phyloP scores from a whole-genome alignment of 768 basidiomycete species.

The Gloeopeniophorella convolvens region DNA sequence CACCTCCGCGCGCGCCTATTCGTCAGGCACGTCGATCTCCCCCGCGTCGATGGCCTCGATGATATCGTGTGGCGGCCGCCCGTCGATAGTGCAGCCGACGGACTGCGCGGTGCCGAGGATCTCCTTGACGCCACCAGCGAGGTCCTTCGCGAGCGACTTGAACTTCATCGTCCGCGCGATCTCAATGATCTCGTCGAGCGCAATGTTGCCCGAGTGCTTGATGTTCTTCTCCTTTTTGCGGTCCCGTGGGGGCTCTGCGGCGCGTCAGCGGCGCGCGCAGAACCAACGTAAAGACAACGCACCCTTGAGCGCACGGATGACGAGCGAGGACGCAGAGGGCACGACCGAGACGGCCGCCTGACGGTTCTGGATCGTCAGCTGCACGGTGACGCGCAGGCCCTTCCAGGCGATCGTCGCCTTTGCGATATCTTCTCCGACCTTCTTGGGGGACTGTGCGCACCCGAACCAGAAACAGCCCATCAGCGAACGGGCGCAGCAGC shows the following conservation, averaged over 20 bases:
- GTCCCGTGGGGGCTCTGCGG: constrained; percentile 92
- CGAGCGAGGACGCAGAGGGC: constrained; percentile 93
- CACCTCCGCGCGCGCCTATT: constrained; percentile 40
- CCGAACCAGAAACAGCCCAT: constrained; percentile 10
- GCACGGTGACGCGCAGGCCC: constrained; percentile 97
- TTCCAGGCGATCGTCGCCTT: constrained; percentile 99
- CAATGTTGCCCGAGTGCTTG: constrained; percentile 92
- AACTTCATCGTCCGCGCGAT: constrained; percentile 94
- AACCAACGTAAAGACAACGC: constrained; percentile 22
- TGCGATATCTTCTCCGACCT: constrained; percentile 99
- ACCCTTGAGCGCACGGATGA: constrained; percentile 99
- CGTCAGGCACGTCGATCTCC: constrained; percentile 80
- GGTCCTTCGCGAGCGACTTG: constrained; percentile 90
- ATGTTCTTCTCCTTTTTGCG: constrained; percentile 99
- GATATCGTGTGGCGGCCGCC: constrained; percentile 86
- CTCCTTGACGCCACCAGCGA: constrained; percentile 90
- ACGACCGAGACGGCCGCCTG: constrained; percentile 97
- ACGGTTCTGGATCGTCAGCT: constrained; percentile 99
- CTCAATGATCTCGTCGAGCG: constrained; percentile 89
- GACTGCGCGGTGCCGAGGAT: constrained; percentile 97
- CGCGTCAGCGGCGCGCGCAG: neutral
- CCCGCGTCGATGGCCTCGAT: constrained; percentile 83
- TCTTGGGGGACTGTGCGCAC: constrained; percentile 84
- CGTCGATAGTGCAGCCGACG: constrained; percentile 94
- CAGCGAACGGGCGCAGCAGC: neutral